Base-by-base conservation (phyloP, 345 rosid species). In the Populus tremula region DNA sequence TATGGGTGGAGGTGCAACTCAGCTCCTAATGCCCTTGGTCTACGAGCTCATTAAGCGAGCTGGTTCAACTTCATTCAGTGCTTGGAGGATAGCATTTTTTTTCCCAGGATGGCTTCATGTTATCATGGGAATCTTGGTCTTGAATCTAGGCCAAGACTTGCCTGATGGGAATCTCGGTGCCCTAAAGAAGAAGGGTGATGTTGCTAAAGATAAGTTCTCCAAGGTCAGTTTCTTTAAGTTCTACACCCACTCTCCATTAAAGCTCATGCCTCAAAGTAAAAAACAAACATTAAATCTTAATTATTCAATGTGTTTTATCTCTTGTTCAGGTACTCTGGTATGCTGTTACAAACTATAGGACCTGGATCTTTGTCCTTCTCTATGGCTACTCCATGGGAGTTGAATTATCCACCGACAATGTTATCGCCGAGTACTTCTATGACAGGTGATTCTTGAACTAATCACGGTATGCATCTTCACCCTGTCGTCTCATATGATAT, bases 1-100 rank as follows among this genome's bases (percentile, higher is more conserved):
- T 75, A 91, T 92, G 97, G 98, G 98, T 0, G 96, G 98, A 4
- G 97, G 98, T 4, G 93, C 91, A 20, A 94, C 98, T 38, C 98
- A 92, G 81, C 87, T 94, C 2, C 16, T 92, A 53, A 94, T 94
- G 98, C 97, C 98, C 1, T 1, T 94, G 16, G 93, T 94, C 67
- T 92, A 87, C 63, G 97, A 94, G 43, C 47, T 92, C 73, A 87
- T 94, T 31, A 64, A 76, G 63, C 81, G 77, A 31, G 13, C 62
- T 0, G 97, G 98, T 7, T 69, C 96, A 0, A 89, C 94, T 38
- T 91, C 97, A 2, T 94, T 90, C 86, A 88, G 91, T 1, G 96
- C 97, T 12, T 94, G 98, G 97, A 90, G 98, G 84, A 91, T 94
- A 20, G 89, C 98, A 47, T 94, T 94, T 80, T 94, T 91, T 76